Conservation (phyloP, 2,329 filamentous ascomycete species). For the Pseudogymnoascus sp. region DNA sequence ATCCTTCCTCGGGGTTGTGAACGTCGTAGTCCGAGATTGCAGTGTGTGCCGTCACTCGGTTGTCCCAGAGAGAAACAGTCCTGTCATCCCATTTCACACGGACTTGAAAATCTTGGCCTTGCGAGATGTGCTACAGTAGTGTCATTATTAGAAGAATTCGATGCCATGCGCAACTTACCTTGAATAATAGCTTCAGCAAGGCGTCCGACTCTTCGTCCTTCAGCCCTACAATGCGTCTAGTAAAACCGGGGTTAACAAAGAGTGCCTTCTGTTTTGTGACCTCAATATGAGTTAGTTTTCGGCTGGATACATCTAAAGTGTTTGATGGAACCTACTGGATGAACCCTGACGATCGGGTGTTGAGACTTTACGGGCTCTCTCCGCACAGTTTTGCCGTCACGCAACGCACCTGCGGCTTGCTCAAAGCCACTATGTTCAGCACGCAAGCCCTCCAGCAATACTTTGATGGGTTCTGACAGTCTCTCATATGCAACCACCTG, state of each 20-base stretch:
- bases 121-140: slow-evolving; percentile 62
- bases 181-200: slow-evolving; percentile 66
- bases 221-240: slow-evolving; percentile 65
- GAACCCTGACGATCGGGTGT: slow-evolving; percentile 70
- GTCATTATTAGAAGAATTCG: slow-evolving; percentile 29
- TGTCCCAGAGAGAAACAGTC: slow-evolving; percentile 77
- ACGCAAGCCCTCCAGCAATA: slow-evolving; percentile 67
- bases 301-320: slow-evolving; percentile 18
- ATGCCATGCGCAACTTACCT: neutral
- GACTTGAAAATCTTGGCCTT: slow-evolving; percentile 61
- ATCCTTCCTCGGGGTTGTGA: slow-evolving; percentile 31
- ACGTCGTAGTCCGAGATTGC: slow-evolving; percentile 37
- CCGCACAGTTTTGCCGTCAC: slow-evolving; percentile 58
- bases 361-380: slow-evolving; percentile 63
- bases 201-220: slow-evolving; percentile 79
- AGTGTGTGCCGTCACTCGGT: slow-evolving; percentile 42
- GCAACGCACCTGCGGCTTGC: slow-evolving; percentile 59
- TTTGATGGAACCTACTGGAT: slow-evolving; percentile 48
- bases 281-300: neutral
- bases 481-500: slow-evolving; percentile 69
- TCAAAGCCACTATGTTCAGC: slow-evolving; percentile 73
- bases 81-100: slow-evolving; percentile 66
- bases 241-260: slow-evolving; percentile 72
- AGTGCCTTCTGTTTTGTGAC: slow-evolving; percentile 72
- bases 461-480: slow-evolving; percentile 66